Evolutionary conservation across 108 stramenopile genomes (phyloP), one percentile per base, ranked within the genome.

Genomic region (Seminavis robusta): DNA sequence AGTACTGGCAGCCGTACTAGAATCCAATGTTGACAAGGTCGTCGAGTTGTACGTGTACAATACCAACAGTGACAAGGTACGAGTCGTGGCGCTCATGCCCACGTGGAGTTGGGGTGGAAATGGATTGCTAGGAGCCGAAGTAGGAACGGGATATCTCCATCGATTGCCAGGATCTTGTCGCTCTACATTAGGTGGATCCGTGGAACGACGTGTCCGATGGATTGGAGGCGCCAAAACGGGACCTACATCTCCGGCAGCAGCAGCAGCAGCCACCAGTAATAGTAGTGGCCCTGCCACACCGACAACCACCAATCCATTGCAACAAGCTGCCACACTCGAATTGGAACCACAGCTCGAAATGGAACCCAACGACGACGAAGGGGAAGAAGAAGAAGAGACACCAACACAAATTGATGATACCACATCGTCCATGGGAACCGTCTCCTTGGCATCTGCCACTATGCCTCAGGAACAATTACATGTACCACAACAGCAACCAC

Each of bases 21-120:
- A 68, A 54, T 45, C 69, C 20, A 56, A 96, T 60, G 63, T 80
- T 8, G 89, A 95, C 63, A 52, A 75, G 37, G 84, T 94, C 13
- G 70, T 97, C 29, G 95, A 95, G 56, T 59, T 97, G 19, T 97
- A 95, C 60, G 94, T 97, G 9, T 97, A 97, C 77, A 96, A 86
- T 71, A 73, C 81, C 5, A 73, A 87, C 29, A 81, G 81, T 20
- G 96, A 97, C 65, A 47, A 90, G 39, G 96, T 97, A 2, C 83
- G 96, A 36, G 77, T 92, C 24, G 92, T 90, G 6, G 87, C 84
- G 0, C 56, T 97, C 15, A 71, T 95, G 67, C 96, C 96, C 2
- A 94, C 90, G 6, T 51, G 67, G 34, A 52, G 54, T 1, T 97
- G 96, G 96, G 95, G 96, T 38, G 90, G 83, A 16, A 70, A 67